phyloP scores from a whole-genome alignment of 306 rosid genomes.

The Pyrus communis region DNA sequence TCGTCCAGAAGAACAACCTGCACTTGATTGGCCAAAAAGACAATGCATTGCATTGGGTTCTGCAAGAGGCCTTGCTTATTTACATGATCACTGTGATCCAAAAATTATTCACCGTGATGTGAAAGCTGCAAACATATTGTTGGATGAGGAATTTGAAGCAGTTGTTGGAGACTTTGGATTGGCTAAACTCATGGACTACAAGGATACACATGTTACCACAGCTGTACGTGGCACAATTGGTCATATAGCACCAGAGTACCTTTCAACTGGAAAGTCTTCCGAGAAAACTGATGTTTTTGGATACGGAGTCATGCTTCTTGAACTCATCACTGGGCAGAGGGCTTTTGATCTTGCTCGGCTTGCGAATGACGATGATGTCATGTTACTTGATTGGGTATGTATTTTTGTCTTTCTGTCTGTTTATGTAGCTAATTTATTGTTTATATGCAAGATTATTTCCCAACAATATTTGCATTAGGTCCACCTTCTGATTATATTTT shows the following conservation, averaged over 20 bases:
- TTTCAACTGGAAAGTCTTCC: conserved; percentile 87
- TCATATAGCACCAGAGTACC: conserved; percentile 91
- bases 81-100: conserved; percentile 96
- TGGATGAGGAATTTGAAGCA: conserved; percentile 90
- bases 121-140: conserved; percentile 87
- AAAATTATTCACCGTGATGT: conserved; percentile 95
- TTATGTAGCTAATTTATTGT: not conserved
- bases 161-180: conserved; percentile 94
- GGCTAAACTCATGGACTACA: conserved; percentile 90
- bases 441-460: not conserved
- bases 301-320: conserved; percentile 98
- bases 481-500: not conserved
- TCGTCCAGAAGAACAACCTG: conserved; percentile 41
- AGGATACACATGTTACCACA: conserved; percentile 89
- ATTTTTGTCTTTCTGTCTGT: not conserved
- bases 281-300: conserved; percentile 97
- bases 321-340: conserved; percentile 88
- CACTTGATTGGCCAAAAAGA: conserved; percentile 67
- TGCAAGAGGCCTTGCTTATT: conserved; percentile 89
- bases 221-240: conserved; percentile 94
- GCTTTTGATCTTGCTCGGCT: conserved; percentile 97
- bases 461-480: not conserved
- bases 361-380: conserved; percentile 77
- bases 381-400: conserved; percentile 94
- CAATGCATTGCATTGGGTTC: conserved; percentile 70